Evolutionary conservation across 2,329 filamentous ascomycete species (phyloP), one percentile per base, ranked within the genome.

Genomic region (Phyllosticta ampelicida): DNA sequence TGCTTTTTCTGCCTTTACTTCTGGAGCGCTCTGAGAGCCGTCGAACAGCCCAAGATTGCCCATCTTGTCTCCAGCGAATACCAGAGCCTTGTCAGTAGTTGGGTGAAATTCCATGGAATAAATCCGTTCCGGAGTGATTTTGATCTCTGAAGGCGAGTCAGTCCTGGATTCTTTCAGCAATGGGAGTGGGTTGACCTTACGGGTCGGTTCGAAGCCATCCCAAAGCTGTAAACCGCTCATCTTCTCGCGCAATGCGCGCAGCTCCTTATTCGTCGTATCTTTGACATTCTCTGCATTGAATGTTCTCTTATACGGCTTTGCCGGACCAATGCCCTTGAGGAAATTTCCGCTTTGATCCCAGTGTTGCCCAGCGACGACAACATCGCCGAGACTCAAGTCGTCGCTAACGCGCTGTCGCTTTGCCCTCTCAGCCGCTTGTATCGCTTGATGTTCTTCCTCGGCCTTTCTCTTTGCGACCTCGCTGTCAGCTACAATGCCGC

Each of bases 31-130:
- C 63, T 95, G 90, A 0, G 88, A 91, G 1, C 86, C 90, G 68
- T 99, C 92, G 57, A 96, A 92, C 0, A 99, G 83, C 0, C 94
- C 94, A 60, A 97, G 78, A 21, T 90, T 88, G 1, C 94, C 92
- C 63, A 95, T 81, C 70, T 99, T 99, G 67, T 99, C 94, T 10
- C 92, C 92, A 0, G 92, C 92, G 68, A 99, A 95, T 1, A 97
- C 80, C 2, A 99, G 77, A 0, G 91, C 85, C 66, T 97, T 97
- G 2, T 91, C 84, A 60, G 85, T 78, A 0, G 85, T 91, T 0
- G 94, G 94, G 66, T 99, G 94, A 64, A 99, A 92, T 0, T 86
- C 85, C 65, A 97, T 83, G 0, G 88, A 81, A 67, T 97, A 99
- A 13, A 95, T 81, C 56, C 92, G 78, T 64, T 96, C 90, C 0